Base-by-base conservation (phyloP, 805 yeast genomes). In the Kregervanrija delftensis region DNA sequence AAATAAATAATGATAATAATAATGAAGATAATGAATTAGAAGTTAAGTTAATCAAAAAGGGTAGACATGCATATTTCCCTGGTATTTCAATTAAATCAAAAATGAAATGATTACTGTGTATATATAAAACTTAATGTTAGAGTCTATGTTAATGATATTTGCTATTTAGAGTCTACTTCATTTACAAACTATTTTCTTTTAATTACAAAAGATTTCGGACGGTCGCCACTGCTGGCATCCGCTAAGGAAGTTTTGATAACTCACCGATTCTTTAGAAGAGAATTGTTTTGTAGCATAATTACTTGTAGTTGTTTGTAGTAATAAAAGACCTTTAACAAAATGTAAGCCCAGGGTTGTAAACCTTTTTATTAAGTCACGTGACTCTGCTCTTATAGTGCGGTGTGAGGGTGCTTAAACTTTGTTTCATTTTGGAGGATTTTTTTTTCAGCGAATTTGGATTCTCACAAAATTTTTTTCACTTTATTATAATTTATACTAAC, bases 211-310 rank as follows among this genome's bases (percentile, higher is more conserved):
- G 63, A 63, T 60, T 67, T 72, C 72, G 76, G 76, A 70, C 75
- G 76, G 75, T 72, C 67, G 77, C 76, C 70, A 59, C 63, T 61
- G 67, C 64, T 62, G 73, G 74, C 68, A 72, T 69, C 74, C 76
- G 73, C 75, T 70, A 71, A 71, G 76, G 76, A 52, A 69, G 67
- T 69, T 71, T 65, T 62, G 60, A 64, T 65, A 63, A 69, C 74
- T 70, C 76, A 72, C 76, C 76, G 73, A 73, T 67, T 11, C 33
- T 15, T 67, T 71, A 65, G 66, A 66, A 69, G 37, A 33, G 15
- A 11, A 13, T 12, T 3, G 10, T 39, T 17, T 22, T 22, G 28
- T 22, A 6, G 6, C 8, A 22, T 3, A 6, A 22, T 22, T 22
- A 22, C 2, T 22, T 22, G 28, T 22, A 22, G 8, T 2, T 22